These are phyloP conservation scores for Suillus sp. DNA, from an alignment of 768 basidiomycete genomes.

Conservation along the genomic window DNA sequence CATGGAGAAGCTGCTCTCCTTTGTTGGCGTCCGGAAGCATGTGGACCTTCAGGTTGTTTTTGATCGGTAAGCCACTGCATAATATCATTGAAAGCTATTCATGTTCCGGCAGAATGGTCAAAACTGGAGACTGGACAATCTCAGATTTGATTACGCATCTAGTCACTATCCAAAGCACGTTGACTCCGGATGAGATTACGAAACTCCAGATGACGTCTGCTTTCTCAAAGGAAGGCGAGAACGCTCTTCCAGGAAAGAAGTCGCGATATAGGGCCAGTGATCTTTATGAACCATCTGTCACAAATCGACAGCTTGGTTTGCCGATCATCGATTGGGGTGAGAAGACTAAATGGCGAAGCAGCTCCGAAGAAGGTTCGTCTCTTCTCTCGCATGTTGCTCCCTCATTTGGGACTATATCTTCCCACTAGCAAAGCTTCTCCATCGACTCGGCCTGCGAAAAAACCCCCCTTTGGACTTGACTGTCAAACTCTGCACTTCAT, in stretches of 20 bases:
- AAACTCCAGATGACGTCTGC: slow-evolving; percentile 67
- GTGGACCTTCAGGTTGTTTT: slow-evolving; percentile 96
- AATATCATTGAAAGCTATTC: not conserved
- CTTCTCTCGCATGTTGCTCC: slow-evolving; percentile 1
- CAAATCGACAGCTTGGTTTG: slow-evolving; percentile 69
- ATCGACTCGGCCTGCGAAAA: slow-evolving; percentile 66
- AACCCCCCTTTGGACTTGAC: slow-evolving; percentile 68
- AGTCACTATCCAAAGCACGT: slow-evolving; percentile 70
- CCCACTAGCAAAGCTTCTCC: slow-evolving; percentile 73
- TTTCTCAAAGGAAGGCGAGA: slow-evolving; percentile 61
- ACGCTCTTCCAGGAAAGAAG: slow-evolving; percentile 28
- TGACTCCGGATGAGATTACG: slow-evolving; percentile 59
- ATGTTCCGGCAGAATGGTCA: slow-evolving; percentile 65
- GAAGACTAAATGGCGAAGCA: slow-evolving; percentile 73
- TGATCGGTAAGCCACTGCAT: slow-evolving; percentile 53
- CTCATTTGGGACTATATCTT: not conserved
- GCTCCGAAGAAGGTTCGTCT: slow-evolving; percentile 80
- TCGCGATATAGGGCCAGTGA: slow-evolving; percentile 64
- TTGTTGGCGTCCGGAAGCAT: slow-evolving; percentile 85
- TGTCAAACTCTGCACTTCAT: slow-evolving; percentile 66
- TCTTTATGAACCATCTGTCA: slow-evolving; percentile 82
- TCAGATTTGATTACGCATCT: slow-evolving; percentile 87
- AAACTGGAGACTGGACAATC: slow-evolving; percentile 88
- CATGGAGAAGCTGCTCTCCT: slow-evolving; percentile 69
- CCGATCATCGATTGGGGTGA: slow-evolving; percentile 89